Conservation (phyloP, 2,329 filamentous ascomycete genomes). For the Botrytis aclada region DNA sequence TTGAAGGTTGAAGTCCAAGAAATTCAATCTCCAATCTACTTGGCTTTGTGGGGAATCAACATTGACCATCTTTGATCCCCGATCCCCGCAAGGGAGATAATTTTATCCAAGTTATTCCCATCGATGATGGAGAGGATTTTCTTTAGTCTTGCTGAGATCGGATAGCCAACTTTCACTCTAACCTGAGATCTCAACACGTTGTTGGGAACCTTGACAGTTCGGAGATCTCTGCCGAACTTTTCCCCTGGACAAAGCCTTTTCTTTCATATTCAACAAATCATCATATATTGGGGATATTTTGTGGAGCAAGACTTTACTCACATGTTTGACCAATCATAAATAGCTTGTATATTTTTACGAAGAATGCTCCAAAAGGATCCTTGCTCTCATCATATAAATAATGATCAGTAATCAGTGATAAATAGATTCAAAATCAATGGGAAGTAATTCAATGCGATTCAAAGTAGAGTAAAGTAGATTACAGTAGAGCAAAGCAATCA, state of each 20-base stretch:
- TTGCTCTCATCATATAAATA: background rate
- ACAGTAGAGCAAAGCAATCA: background rate
- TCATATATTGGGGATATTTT: too few relatives aligned
- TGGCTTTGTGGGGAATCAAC: background rate
- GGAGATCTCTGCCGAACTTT: background rate
- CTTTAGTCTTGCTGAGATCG: background rate
- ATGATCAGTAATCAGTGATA: too few relatives aligned
- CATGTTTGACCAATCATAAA: background rate
- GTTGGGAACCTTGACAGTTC: background rate
- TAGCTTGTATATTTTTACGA: background rate
- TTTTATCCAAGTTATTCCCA: background rate
- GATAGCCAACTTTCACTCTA: background rate
- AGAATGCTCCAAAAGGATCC: background rate
- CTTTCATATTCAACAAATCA: background rate
- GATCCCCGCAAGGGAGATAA: background rate
- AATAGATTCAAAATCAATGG: background rate
- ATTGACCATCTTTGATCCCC: background rate
- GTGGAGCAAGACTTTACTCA: background rate
- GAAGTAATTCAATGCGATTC: too few relatives aligned
- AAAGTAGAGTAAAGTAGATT: too few relatives aligned
- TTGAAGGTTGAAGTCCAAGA: too few relatives aligned
- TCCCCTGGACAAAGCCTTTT: background rate
- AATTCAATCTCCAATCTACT: background rate
- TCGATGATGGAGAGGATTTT: background rate
- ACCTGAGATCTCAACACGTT: background rate